These are phyloP conservation scores for Pseudocercospora fijiensis DNA, from an alignment of 2,329 filamentous ascomycete genomes.

Conservation along the genomic window DNA sequence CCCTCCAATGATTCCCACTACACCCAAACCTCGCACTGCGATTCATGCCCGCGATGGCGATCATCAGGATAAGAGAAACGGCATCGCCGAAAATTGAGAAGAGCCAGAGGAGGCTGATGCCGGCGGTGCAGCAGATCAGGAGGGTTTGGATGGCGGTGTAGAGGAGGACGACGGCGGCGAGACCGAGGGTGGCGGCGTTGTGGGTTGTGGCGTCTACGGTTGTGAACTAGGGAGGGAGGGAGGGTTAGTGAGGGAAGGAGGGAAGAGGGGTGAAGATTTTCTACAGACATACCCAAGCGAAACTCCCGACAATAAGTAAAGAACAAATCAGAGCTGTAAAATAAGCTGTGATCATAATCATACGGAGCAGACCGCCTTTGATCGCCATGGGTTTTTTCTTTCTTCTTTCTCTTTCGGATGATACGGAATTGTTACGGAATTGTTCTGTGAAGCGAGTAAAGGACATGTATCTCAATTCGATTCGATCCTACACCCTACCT, in stretches of 20 bases:
- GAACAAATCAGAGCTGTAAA: constrained; percentile 5
- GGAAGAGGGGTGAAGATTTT: background rate
- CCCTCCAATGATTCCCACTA: background rate
- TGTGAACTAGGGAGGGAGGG: background rate
- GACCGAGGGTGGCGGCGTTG: constrained; percentile 6
- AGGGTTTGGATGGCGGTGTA: constrained; percentile 1
- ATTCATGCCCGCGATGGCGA: constrained; percentile 2
- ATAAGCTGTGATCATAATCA: constrained; percentile 3
- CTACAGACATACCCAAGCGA: constrained; percentile 8
- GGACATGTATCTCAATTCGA: no score
- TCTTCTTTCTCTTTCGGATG: no score
- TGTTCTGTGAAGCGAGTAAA: no score
- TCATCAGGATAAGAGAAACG: background rate
- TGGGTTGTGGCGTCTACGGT: background rate
- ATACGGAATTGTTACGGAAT: no score
- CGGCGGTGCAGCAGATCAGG: constrained; percentile 14
- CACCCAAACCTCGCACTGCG: background rate
- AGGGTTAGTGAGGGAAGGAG: background rate
- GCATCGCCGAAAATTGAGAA: constrained; percentile 5
- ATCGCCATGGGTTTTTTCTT: background rate
- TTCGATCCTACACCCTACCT: no score
- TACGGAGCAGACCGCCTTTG: constrained; percentile 7
- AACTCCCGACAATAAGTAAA: constrained; percentile 6
- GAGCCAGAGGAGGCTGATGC: constrained; percentile 5
- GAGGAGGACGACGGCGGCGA: constrained; percentile 4